Percentiles rank a stretch among this genome's conserved stretches.
phyloP scores from a whole-genome alignment of 2,329 filamentous ascomycete genomes.

The Ophiocordyceps camponoti-rufipedis region DNA sequence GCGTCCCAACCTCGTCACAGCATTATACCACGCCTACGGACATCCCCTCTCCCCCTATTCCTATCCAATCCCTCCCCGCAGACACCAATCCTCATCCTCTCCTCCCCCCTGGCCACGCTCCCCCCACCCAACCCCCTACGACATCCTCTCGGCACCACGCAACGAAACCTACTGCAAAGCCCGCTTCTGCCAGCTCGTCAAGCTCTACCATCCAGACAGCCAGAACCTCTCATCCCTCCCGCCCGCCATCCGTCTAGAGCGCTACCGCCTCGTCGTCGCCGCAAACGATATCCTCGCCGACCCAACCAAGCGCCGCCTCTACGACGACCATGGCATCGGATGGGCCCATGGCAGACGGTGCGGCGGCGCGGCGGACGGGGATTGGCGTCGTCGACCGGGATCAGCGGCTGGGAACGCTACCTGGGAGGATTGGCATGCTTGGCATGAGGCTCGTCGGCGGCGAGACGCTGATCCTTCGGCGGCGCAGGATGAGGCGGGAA shows the following conservation, averaged over 20 bases:
- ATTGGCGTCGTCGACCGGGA: constrained; percentile 29
- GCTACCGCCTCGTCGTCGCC: constrained; percentile 74
- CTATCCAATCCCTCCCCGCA: no score
- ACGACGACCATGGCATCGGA: constrained; percentile 66
- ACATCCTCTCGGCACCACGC: constrained; percentile 50
- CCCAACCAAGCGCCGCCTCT: constrained; percentile 57
- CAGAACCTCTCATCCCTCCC: constrained; percentile 18
- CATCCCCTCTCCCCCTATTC: no score
- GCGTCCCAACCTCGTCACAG: no score
- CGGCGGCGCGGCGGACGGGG: no score
- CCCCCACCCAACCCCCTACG: constrained; percentile 61
- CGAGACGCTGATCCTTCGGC: constrained; percentile 38
- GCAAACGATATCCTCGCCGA: constrained; percentile 81
- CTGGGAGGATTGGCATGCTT: constrained; percentile 94
- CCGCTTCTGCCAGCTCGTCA: constrained; percentile 79
- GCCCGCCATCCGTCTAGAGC: constrained; percentile 52
- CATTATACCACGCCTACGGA: no score
- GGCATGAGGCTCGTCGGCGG: constrained; percentile 39
- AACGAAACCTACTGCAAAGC: constrained; percentile 61
- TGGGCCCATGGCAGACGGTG: constrained; percentile 35
- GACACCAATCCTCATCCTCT: neutral
- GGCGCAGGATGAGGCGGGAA: no score
- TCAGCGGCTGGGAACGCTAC: constrained; percentile 57
- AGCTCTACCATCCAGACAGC: constrained; percentile 85
- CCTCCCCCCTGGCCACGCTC: constrained; percentile 25